phyloP scores from a whole-genome alignment of 2,329 filamentous ascomycete genomes.

The Pseudogymnoascus sp. region DNA sequence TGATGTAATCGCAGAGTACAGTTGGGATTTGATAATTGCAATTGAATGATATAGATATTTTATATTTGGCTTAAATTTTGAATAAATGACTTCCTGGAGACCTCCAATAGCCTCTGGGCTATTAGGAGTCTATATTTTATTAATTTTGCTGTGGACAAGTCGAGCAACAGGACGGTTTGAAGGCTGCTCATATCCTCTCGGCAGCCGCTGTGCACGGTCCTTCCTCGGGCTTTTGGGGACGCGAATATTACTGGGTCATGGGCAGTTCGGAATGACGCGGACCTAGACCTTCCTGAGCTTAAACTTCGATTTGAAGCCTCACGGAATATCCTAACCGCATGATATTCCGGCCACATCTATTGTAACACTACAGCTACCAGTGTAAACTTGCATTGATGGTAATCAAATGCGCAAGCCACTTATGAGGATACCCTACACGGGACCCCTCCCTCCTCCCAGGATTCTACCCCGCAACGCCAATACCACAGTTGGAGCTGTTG shows the following conservation, averaged over 20 bases:
- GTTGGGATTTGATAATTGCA: not conserved
- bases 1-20: not conserved
- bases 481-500: slow-evolving; percentile 63
- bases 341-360: not conserved
- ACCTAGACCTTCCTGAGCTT: not conserved
- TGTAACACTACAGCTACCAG: not conserved
- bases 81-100: not conserved
- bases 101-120: not conserved
- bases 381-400: slow-evolving; percentile 12
- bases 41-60: not conserved
- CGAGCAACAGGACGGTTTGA: not conserved
- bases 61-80: not conserved
- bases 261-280: not conserved
- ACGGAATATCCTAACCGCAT: not conserved
- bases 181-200: not conserved
- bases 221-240: not conserved
- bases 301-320: not conserved
- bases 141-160: not conserved
- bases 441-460: slow-evolving; percentile 65
- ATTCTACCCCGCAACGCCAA: slow-evolving; percentile 66
- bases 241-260: not conserved
- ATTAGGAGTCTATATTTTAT: not conserved
- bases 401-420: slow-evolving; percentile 57
- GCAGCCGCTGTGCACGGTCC: not conserved
- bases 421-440: slow-evolving; percentile 86